Percentiles rank a stretch among this genome's conserved stretches.
These are phyloP conservation scores for Epichloe baconii DNA, from an alignment of 2,329 filamentous ascomycete genomes.

Conservation along the genomic window DNA sequence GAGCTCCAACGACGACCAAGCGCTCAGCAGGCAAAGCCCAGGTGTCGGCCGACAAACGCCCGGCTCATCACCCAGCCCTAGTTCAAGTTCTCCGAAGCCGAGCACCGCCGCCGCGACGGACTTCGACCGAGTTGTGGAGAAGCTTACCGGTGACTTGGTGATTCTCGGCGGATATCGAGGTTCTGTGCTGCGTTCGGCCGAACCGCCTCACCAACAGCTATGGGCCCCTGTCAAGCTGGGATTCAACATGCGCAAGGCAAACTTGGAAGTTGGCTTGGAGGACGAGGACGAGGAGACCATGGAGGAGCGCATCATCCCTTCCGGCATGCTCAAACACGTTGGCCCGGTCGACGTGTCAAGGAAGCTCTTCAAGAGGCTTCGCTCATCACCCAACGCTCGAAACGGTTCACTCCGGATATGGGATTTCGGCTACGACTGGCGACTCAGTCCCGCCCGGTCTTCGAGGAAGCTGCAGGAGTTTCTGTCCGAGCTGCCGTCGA, in stretches of 20 bases:
- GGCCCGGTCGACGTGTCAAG: slow-evolving; percentile 84
- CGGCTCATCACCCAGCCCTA: background rate
- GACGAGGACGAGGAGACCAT: slow-evolving; percentile 73
- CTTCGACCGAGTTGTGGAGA: slow-evolving; percentile 46
- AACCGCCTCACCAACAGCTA: slow-evolving; percentile 70
- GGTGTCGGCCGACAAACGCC: background rate
- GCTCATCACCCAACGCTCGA: slow-evolving; percentile 59
- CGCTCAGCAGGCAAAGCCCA: background rate
- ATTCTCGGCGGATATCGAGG: slow-evolving; percentile 84
- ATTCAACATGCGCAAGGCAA: slow-evolving; percentile 79
- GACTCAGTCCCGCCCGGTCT: slow-evolving; percentile 66
- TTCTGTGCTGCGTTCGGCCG: slow-evolving; percentile 74
- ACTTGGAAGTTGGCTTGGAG: slow-evolving; percentile 74
- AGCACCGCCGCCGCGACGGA: slow-evolving; percentile 11
- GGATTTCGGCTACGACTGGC: slow-evolving; percentile 93
- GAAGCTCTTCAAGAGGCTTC: slow-evolving; percentile 65
- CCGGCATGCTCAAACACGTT: slow-evolving; percentile 81
- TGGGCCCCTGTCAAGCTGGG: slow-evolving; percentile 94
- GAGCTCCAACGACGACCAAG: slow-evolving; percentile 13
- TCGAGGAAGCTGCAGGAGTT: slow-evolving; percentile 61
- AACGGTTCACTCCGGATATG: slow-evolving; percentile 64
- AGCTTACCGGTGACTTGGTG: slow-evolving; percentile 72
- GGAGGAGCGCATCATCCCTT: slow-evolving; percentile 70
- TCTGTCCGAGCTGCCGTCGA: slow-evolving; percentile 61
- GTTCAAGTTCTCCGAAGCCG: background rate